Percentiles rank a stretch among this genome's conserved stretches.
Evolutionary conservation across 139 green algal species (phyloP).

Genomic region (Parachlorella kessleri): DNA sequence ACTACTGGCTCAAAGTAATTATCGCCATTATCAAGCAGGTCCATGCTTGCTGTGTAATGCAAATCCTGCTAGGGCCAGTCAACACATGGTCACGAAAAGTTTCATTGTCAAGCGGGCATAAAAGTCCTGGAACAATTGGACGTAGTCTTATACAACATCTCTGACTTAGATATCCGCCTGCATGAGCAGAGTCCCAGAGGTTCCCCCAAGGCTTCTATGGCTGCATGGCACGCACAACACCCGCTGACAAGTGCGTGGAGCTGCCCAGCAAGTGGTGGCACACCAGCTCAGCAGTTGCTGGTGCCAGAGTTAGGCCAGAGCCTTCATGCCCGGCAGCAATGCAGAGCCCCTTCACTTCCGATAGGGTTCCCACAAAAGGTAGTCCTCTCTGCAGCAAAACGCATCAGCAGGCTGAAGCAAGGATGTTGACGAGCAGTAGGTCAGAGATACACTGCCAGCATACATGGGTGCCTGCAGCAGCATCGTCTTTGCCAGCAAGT

Average conservation of each 20-base stretch:
- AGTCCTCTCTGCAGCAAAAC: conserved; percentile 20
- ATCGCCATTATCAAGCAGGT: too few relatives aligned
- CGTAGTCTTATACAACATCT: neutral
- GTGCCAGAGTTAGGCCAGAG: conserved; percentile 71
- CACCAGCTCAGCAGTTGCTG: conserved; percentile 66
- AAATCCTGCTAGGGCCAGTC: too few relatives aligned
- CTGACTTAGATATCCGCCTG: neutral
- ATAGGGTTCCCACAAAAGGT: conserved; percentile 63
- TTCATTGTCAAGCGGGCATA: neutral
- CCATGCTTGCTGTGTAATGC: too few relatives aligned
- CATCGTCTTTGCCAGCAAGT: too few relatives aligned
- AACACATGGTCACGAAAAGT: neutral
- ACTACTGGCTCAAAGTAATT: too few relatives aligned
- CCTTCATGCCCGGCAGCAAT: conserved; percentile 81
- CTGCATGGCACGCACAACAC: neutral
- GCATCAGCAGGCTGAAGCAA: too few relatives aligned
- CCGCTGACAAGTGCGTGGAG: neutral
- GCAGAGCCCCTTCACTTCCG: conserved; percentile 49
- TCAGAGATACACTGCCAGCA: too few relatives aligned
- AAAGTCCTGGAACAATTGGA: neutral
- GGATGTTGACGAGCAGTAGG: too few relatives aligned
- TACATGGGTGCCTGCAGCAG: too few relatives aligned
- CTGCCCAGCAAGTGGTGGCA: neutral
- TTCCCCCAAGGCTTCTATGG: neutral
- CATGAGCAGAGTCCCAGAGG: neutral